A percentile compares a stretch with the other conserved stretches of the same genome.
These are phyloP conservation scores for Suillus occidentalis DNA, from an alignment of 768 basidiomycete genomes.

Conservation along the genomic window DNA sequence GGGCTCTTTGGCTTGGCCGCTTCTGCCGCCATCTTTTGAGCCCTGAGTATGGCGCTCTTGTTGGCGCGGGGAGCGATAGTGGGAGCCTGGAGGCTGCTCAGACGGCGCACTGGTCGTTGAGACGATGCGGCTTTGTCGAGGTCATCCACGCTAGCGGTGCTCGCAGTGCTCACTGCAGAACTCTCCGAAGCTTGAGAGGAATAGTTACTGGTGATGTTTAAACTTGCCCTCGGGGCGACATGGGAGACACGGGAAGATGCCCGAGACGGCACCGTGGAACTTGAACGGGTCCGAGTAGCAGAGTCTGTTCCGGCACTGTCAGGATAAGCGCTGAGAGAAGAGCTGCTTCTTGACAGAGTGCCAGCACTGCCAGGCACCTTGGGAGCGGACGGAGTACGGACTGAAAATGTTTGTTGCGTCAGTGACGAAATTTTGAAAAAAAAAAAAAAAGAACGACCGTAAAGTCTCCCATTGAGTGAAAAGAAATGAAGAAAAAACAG, in stretches of 20 bases:
- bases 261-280: slow-evolving; percentile 33
- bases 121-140: slow-evolving; percentile 18
- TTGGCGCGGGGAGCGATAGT: slow-evolving; percentile 70
- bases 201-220: slow-evolving; percentile 13
- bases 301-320: slow-evolving; percentile 15
- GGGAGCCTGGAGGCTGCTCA: slow-evolving; percentile 58
- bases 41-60: slow-evolving; percentile 69
- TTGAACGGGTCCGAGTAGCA: slow-evolving; percentile 15
- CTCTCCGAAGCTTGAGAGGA: slow-evolving; percentile 28
- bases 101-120: slow-evolving; percentile 44
- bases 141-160: slow-evolving; percentile 21
- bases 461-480: too few species aligned
- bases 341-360: slow-evolving; percentile 42
- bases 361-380: slow-evolving; percentile 42
- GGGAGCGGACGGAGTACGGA: slow-evolving; percentile 43
- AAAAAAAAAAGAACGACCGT: slow-evolving; percentile 3
- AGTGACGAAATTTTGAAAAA: not conserved
- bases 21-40: slow-evolving; percentile 56
- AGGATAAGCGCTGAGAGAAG: slow-evolving; percentile 32
- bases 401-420: slow-evolving; percentile 29
- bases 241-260: slow-evolving; percentile 43
- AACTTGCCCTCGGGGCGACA: slow-evolving; percentile 20
- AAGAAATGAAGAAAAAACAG: not conserved
- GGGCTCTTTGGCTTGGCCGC: slow-evolving; percentile 33
- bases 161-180: slow-evolving; percentile 30